Evolutionary conservation across 2,329 filamentous ascomycete species (phyloP).

Genomic region (Fusarium sp.): DNA sequence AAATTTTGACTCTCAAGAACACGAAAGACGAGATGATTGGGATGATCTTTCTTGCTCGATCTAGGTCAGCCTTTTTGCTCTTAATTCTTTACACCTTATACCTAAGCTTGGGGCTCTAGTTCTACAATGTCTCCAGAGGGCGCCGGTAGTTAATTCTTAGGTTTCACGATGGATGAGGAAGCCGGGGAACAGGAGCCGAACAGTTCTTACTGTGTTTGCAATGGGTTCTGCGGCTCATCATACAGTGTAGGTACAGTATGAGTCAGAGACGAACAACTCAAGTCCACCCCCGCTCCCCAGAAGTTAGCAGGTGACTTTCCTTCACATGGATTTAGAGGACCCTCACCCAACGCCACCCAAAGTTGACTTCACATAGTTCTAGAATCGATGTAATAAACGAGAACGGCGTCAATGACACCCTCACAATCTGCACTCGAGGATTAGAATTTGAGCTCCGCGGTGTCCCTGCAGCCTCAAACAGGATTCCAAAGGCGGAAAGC

Average conservation of each 20-base stretch:
- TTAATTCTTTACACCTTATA: not conserved
- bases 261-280: not conserved
- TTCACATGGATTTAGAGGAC: slow-evolving; percentile 19
- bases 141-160: not conserved
- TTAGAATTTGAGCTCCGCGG: slow-evolving; percentile 1
- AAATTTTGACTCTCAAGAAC: not conserved
- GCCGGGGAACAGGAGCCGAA: slow-evolving; percentile 5
- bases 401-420: slow-evolving; percentile 8
- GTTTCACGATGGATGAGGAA: slow-evolving; percentile 9
- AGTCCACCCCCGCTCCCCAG: slow-evolving; percentile 25
- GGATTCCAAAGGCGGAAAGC: slow-evolving; percentile 32
- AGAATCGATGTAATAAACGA: slow-evolving; percentile 18
- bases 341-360: slow-evolving; percentile 29
- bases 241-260: slow-evolving; percentile 8
- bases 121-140: not conserved
- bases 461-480: slow-evolving; percentile 36
- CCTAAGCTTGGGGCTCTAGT: not conserved
- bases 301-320: slow-evolving; percentile 35
- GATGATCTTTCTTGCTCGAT: not conserved
- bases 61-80: not conserved
- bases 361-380: slow-evolving; percentile 23
- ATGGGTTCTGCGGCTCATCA: rapidly evolving
- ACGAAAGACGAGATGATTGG: not conserved
- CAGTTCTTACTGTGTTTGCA: slow-evolving; percentile 6
- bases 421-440: slow-evolving; percentile 2